phyloP scores from a whole-genome alignment of 2,329 filamentous ascomycete species.

The Ramichloridium luteum region DNA sequence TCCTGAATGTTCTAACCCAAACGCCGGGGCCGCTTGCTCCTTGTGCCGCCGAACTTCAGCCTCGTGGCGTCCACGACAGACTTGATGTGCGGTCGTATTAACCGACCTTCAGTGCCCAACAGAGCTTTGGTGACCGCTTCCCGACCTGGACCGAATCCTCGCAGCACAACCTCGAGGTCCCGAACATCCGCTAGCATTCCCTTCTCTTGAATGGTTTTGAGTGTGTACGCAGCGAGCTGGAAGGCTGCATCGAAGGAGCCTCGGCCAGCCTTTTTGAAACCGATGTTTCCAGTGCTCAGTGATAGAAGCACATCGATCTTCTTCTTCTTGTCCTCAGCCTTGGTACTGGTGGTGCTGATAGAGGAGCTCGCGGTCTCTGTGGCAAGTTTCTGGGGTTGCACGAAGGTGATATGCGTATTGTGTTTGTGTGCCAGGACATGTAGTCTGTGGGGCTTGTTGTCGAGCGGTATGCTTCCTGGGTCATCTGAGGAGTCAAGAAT shows the following conservation, averaged over 20 bases:
- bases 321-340: constrained; percentile 40
- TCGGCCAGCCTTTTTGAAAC: constrained; percentile 73
- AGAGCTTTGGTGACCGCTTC: constrained; percentile 85
- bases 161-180: constrained; percentile 64
- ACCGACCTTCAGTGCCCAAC: constrained; percentile 69
- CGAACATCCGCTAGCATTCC: constrained; percentile 65
- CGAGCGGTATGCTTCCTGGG: too few relatives aligned
- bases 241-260: constrained; percentile 84
- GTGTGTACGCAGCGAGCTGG: constrained; percentile 72
- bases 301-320: constrained; percentile 58
- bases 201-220: constrained; percentile 72
- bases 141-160: constrained; percentile 75
- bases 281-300: constrained; percentile 72
- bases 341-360: constrained; percentile 16
- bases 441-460: constrained; percentile 78
- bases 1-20: too few relatives aligned
- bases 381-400: constrained; percentile 45
- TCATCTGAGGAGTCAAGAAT: too few relatives aligned
- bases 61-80: constrained; percentile 76
- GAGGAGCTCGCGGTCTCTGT: constrained; percentile 16
- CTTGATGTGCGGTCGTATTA: constrained; percentile 60
- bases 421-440: constrained; percentile 81
- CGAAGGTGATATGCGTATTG: constrained; percentile 89
- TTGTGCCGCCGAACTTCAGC: constrained; percentile 90
- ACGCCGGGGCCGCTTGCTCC: constrained; percentile 73